phyloP scores from a whole-genome alignment of 345 rosid genomes.

The Combretum micranthum region DNA sequence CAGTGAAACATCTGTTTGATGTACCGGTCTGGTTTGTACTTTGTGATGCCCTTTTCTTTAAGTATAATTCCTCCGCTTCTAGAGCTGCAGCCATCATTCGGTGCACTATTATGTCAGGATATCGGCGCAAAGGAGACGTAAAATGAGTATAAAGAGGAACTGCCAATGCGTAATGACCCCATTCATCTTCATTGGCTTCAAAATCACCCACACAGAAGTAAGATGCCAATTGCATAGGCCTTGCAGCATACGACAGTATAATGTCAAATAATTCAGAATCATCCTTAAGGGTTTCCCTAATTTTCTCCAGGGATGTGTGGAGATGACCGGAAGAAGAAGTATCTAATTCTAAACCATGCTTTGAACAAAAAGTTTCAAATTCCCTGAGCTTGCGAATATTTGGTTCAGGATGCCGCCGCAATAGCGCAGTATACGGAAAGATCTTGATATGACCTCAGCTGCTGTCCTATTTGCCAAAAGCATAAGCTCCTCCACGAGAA shows the following conservation, averaged over 20 bases:
- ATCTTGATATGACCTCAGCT: slow-evolving; percentile 81
- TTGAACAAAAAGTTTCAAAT: slow-evolving; percentile 66
- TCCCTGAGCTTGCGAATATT: slow-evolving; percentile 77
- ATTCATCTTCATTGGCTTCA: slow-evolving; percentile 40
- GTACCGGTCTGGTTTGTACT: slow-evolving; percentile 11
- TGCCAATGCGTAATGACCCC: slow-evolving; percentile 87
- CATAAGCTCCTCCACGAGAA: slow-evolving; percentile 91
- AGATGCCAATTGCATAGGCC: slow-evolving; percentile 71
- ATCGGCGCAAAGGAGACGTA: slow-evolving; percentile 85
- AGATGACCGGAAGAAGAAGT: slow-evolving; percentile 65
- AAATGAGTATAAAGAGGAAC: slow-evolving; percentile 87
- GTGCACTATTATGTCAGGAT: slow-evolving; percentile 87
- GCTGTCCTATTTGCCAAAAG: slow-evolving; percentile 84
- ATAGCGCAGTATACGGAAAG: slow-evolving; percentile 68
- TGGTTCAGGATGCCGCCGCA: slow-evolving; percentile 90
- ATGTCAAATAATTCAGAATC: slow-evolving; percentile 57
- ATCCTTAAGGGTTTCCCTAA: slow-evolving; percentile 58
- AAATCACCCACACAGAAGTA: slow-evolving; percentile 76
- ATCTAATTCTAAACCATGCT: slow-evolving; percentile 68
- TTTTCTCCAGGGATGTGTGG: slow-evolving; percentile 46
- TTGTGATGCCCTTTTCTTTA: slow-evolving; percentile 15
- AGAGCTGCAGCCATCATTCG: slow-evolving; percentile 74
- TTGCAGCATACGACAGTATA: slow-evolving; percentile 61
- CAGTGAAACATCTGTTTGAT: slow-evolving; percentile 42
- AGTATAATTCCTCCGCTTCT: slow-evolving; percentile 60